Evolutionary conservation across 345 rosid species (phyloP).

Genomic region (Citrus sinensis): DVS_A1.0 CM039164.1:22040001-22040500

Average conservation of each 20-base stretch:
- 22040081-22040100: slow-evolving; percentile 69
- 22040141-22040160: slow-evolving; percentile 27
- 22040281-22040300: slow-evolving; percentile 88
- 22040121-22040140: slow-evolving; percentile 97
- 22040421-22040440: not conserved
- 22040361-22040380: slow-evolving; percentile 95
- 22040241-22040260: slow-evolving; percentile 97
- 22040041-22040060: not conserved
- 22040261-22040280: slow-evolving; percentile 92
- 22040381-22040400: slow-evolving; percentile 51
- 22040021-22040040: not conserved
- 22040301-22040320: slow-evolving; percentile 81
- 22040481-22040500: not conserved
- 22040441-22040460: not conserved
- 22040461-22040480: not conserved
- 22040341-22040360: slow-evolving; percentile 96
- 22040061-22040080: not conserved
- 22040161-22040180: slow-evolving; percentile 8
- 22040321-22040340: slow-evolving; percentile 82
- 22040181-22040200: slow-evolving; percentile 3
- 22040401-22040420: not conserved
- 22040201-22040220: slow-evolving; percentile 1
- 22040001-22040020: not conserved
- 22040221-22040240: not conserved
- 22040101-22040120: slow-evolving; percentile 80